Conservation (phyloP, 2,329 filamentous ascomycete genomes). For the Ascochyta fabae region DNA sequence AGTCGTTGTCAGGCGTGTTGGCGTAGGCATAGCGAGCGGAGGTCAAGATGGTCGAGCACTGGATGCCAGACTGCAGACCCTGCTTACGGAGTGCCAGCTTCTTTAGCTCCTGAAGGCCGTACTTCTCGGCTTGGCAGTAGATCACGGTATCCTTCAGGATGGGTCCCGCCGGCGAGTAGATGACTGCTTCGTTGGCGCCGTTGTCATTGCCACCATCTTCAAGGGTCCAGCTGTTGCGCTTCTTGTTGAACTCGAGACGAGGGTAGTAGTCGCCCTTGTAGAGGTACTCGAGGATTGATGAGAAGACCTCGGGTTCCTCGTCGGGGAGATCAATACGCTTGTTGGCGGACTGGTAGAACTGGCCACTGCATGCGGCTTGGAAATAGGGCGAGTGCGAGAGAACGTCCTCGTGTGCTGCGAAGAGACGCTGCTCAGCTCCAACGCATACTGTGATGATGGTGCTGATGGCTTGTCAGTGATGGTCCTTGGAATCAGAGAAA, state of each 20-base stretch:
- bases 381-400: slow-evolving; percentile 83
- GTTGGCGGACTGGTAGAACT: slow-evolving; percentile 65
- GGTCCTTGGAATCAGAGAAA: background rate
- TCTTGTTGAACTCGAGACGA: slow-evolving; percentile 80
- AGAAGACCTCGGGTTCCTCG: slow-evolving; percentile 90
- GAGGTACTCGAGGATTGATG: slow-evolving; percentile 85
- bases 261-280: slow-evolving; percentile 96
- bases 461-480: slow-evolving; percentile 36
- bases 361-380: slow-evolving; percentile 65
- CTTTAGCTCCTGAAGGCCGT: slow-evolving; percentile 83
- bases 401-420: slow-evolving; percentile 89
- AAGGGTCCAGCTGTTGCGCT: slow-evolving; percentile 80
- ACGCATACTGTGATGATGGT: slow-evolving; percentile 81
- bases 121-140: slow-evolving; percentile 87
- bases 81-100: slow-evolving; percentile 86
- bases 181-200: slow-evolving; percentile 51
- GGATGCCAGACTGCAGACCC: slow-evolving; percentile 82
- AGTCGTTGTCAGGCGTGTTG: slow-evolving; percentile 87
- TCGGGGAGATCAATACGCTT: slow-evolving; percentile 82
- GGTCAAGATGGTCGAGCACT: slow-evolving; percentile 82
- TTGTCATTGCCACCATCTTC: slow-evolving; percentile 62
- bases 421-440: slow-evolving; percentile 82
- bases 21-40: slow-evolving; percentile 90
- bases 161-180: slow-evolving; percentile 68
- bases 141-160: slow-evolving; percentile 89